Evolutionary conservation across 1,139 yeast species (phyloP).

Genomic region (Sugiyamaella castrensis): DNA sequence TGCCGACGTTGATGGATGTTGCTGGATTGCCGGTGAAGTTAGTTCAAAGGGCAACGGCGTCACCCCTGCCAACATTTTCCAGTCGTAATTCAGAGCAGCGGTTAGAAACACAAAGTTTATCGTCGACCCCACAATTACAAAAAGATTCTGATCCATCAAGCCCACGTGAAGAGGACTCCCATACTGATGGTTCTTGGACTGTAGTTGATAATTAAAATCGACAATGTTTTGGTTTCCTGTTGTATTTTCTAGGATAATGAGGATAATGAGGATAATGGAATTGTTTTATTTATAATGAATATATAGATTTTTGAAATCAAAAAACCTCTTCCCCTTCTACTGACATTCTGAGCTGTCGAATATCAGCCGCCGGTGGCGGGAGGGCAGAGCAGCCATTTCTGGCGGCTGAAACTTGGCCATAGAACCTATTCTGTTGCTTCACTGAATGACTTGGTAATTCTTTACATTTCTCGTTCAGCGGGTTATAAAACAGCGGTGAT

Average conservation of each 20-base stretch:
- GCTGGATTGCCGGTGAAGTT: slow-evolving; percentile 13
- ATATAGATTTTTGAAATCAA: not conserved
- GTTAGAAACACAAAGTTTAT: not conserved
- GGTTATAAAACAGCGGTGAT: too few species aligned
- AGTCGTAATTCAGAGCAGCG: not conserved
- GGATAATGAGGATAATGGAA: not conserved
- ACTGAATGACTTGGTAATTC: too few species aligned
- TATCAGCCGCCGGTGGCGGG: too few species aligned
- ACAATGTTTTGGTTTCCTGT: slow-evolving; percentile 5
- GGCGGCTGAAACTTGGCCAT: too few species aligned
- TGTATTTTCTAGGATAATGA: not conserved
- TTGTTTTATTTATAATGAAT: slow-evolving; percentile 1
- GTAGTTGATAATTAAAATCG: slow-evolving; percentile 16
- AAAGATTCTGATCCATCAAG: not conserved
- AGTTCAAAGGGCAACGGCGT: slow-evolving; percentile 7
- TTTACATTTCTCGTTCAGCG: too few species aligned
- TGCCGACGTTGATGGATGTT: slow-evolving; percentile 13
- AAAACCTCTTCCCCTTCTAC: not conserved
- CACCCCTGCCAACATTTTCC: slow-evolving; percentile 4
- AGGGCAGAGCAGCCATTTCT: too few species aligned
- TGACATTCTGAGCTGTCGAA: too few species aligned
- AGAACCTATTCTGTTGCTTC: too few species aligned
- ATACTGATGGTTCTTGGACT: slow-evolving; percentile 28
- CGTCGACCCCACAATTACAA: not conserved
- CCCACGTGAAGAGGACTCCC: slow-evolving; percentile 12